These are phyloP conservation scores for Straminergon stramineum DNA, from an alignment of 225 moss, liverwort and hornwort species.

Conservation along the genomic window DNA sequence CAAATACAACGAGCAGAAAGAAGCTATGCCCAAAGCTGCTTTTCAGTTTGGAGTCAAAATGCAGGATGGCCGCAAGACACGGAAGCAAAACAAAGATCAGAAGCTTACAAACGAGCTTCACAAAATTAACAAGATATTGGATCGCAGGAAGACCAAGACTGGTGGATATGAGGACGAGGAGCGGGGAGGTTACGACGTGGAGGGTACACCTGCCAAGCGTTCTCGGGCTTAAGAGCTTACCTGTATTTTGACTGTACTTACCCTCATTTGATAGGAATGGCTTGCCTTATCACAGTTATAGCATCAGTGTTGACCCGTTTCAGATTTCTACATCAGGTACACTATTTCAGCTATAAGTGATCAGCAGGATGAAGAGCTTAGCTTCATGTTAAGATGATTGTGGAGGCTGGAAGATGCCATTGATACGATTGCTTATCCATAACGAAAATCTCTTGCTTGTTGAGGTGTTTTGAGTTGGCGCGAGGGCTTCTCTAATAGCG, in stretches of 20 bases:
- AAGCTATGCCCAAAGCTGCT: constrained; percentile 99
- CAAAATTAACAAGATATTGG: constrained; percentile 94
- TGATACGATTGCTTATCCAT: neutral
- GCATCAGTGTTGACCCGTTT: neutral
- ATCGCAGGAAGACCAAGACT: constrained; percentile 88
- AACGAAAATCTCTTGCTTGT: neutral
- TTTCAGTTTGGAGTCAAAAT: constrained; percentile 99
- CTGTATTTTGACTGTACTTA: neutral
- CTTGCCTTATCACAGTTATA: neutral
- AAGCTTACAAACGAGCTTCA: constrained; percentile 98
- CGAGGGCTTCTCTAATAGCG: neutral
- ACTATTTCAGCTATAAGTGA: neutral
- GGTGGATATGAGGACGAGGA: constrained; percentile 79
- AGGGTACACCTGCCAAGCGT: constrained; percentile 73
- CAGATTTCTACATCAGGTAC: neutral
- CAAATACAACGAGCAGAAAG: constrained; percentile 97
- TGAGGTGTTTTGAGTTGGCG: neutral
- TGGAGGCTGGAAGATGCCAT: neutral
- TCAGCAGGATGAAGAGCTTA: neutral
- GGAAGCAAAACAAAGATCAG: constrained; percentile 98
- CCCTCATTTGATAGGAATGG: neutral
- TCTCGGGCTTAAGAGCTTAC: constrained; percentile 17
- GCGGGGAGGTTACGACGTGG: constrained; percentile 57
- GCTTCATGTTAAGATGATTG: neutral
- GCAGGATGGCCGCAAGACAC: constrained; percentile 98